These are phyloP conservation scores for Candida wancherniae DNA, from an alignment of 805 yeast genomes.

Conservation along the genomic window DNA sequence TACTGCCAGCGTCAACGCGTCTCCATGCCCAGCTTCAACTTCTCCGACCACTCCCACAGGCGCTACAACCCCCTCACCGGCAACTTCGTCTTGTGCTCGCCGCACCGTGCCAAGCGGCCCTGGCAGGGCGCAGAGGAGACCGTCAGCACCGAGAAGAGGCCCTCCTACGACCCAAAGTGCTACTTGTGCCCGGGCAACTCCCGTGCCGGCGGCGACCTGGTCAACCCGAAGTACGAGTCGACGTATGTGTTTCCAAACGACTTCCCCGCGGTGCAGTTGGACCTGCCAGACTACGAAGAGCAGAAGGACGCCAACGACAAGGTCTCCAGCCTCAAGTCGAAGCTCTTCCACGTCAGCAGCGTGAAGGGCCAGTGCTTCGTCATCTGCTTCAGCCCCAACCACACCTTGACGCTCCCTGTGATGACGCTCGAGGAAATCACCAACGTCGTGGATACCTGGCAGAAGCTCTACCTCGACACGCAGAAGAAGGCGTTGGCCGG, in stretches of 20 bases:
- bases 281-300: slow-evolving; percentile 44
- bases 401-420: slow-evolving; percentile 59
- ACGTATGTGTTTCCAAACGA: slow-evolving; percentile 66
- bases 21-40: slow-evolving; percentile 39
- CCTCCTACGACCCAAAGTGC: slow-evolving; percentile 60
- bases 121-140: slow-evolving; percentile 75
- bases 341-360: slow-evolving; percentile 50
- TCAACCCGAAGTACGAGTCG: slow-evolving; percentile 51
- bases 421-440: slow-evolving; percentile 45
- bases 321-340: slow-evolving; percentile 26
- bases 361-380: slow-evolving; percentile 68
- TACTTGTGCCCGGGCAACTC: slow-evolving; percentile 69
- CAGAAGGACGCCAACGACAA: slow-evolving; percentile 9
- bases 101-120: slow-evolving; percentile 73
- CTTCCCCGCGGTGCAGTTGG: slow-evolving; percentile 61
- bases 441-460: slow-evolving; percentile 59
- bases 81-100: slow-evolving; percentile 67
- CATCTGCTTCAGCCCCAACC: slow-evolving; percentile 69
- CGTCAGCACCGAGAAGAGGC: slow-evolving; percentile 36
- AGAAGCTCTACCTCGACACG: slow-evolving; percentile 43
- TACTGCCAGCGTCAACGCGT: too few relatives aligned
- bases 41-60: slow-evolving; percentile 59
- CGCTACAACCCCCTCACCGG: slow-evolving; percentile 67
- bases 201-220: slow-evolving; percentile 52
- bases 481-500: slow-evolving; percentile 31